A percentile compares a stretch with the other conserved stretches of the same genome.
Evolutionary conservation across 2,329 filamentous ascomycete species (phyloP).

Genomic region (Curvularia hawaiiensis): DNA sequence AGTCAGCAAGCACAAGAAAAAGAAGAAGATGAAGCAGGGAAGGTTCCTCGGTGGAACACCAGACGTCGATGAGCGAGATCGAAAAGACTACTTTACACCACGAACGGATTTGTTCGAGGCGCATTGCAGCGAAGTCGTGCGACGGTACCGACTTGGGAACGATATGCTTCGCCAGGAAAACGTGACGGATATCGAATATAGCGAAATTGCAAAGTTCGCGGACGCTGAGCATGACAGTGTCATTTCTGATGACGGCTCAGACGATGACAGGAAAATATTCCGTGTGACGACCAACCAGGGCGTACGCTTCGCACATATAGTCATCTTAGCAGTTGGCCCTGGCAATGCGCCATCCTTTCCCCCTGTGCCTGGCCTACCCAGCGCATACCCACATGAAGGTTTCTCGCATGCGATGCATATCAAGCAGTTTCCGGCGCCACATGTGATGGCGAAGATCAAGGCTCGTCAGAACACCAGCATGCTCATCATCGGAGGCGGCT

Average conservation of each 20-base stretch:
- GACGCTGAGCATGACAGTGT: conserved; percentile 26
- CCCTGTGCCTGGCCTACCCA: conserved; percentile 49
- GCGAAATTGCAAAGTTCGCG: conserved; percentile 47
- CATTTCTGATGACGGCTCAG: conserved; percentile 23
- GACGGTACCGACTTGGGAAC: conserved; percentile 55
- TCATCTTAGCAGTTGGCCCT: conserved; percentile 74
- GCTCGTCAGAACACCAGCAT: conserved; percentile 59
- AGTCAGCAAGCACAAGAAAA: conserved; percentile 75
- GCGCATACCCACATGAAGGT: conserved; percentile 50
- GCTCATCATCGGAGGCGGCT: conserved; percentile 74
- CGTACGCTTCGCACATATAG: conserved; percentile 62
- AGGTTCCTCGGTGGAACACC: conserved; percentile 50
- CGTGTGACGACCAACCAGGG: conserved; percentile 63
- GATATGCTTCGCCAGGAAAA: conserved; percentile 64
- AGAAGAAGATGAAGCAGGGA: conserved; percentile 63
- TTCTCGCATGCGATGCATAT: conserved; percentile 70
- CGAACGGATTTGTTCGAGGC: conserved; percentile 48
- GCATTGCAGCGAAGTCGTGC: conserved; percentile 50
- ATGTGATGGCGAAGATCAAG: conserved; percentile 60
- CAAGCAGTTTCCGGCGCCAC: conserved; percentile 60
- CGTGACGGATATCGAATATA: conserved; percentile 66
- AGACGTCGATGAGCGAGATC: conserved; percentile 53
- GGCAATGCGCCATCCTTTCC: conserved; percentile 61
- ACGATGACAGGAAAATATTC: conserved; percentile 63
- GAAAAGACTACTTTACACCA: conserved; percentile 55